phyloP scores from a whole-genome alignment of 2,329 filamentous ascomycete genomes.

The Claviceps maximensis region DNA sequence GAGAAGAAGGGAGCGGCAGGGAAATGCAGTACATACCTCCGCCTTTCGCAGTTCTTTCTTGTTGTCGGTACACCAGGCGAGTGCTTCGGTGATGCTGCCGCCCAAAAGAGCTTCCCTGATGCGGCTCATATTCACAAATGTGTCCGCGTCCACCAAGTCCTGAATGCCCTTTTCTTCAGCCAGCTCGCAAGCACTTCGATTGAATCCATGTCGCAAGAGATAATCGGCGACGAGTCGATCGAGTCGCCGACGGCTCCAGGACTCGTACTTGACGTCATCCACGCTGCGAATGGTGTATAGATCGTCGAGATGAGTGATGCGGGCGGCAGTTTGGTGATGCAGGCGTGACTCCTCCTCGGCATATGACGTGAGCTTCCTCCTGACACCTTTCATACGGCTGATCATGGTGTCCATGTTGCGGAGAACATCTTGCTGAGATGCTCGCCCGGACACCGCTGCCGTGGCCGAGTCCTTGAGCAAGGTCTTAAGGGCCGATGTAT shows the following conservation, averaged over 20 bases:
- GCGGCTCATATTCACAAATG: conserved; percentile 68
- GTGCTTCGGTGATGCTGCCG: conserved; percentile 61
- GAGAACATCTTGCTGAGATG: conserved; percentile 58
- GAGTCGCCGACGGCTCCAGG: conserved; percentile 71
- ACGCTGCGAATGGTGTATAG: conserved; percentile 68
- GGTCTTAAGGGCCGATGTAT: conserved; percentile 48
- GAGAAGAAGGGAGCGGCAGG: background rate
- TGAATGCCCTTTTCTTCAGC: conserved; percentile 63
- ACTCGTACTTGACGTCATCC: conserved; percentile 86
- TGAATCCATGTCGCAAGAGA: conserved; percentile 71
- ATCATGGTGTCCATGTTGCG: conserved; percentile 76
- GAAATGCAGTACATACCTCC: conserved; percentile 47
- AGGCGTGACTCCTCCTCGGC: conserved; percentile 70
- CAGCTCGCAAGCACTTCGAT: conserved; percentile 60
- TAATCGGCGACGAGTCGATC: conserved; percentile 88
- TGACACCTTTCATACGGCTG: conserved; percentile 68
- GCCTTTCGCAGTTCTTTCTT: conserved; percentile 85
- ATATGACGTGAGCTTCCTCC: conserved; percentile 68
- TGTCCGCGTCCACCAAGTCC: conserved; percentile 76
- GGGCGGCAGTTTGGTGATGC: conserved; percentile 60
- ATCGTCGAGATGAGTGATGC: conserved; percentile 68
- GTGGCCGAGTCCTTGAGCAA: conserved; percentile 51
- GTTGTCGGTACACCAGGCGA: conserved; percentile 88
- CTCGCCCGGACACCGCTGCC: conserved; percentile 49
- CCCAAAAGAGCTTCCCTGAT: conserved; percentile 61